A percentile compares a stretch with the other conserved stretches of the same genome.
Evolutionary conservation across 2,329 filamentous ascomycete genomes (phyloP).

Genomic region (Fusarium sp.): DNA sequence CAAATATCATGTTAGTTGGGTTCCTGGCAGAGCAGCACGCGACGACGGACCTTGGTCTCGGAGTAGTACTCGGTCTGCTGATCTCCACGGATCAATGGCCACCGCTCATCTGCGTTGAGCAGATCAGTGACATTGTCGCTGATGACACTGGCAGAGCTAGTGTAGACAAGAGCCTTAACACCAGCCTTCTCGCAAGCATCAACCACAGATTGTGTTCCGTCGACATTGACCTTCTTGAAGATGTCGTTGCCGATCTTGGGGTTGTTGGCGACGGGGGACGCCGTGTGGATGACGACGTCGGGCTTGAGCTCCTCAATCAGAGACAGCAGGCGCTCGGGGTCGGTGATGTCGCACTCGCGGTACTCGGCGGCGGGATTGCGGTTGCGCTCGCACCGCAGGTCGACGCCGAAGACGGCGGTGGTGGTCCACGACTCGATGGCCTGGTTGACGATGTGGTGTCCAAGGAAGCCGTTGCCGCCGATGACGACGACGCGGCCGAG

Average conservation of each 20-base stretch:
- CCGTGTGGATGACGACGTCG: slow-evolving; percentile 89
- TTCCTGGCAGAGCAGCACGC: neutral
- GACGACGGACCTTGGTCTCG: slow-evolving; percentile 76
- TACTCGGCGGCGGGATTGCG: slow-evolving; percentile 68
- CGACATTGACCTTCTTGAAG: slow-evolving; percentile 84
- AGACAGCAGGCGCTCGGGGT: slow-evolving; percentile 64
- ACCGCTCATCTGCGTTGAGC: slow-evolving; percentile 83
- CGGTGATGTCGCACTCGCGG: slow-evolving; percentile 80
- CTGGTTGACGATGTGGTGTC: slow-evolving; percentile 80
- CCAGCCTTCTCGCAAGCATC: slow-evolving; percentile 72
- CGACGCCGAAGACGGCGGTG: slow-evolving; percentile 70
- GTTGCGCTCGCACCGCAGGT: slow-evolving; percentile 75
- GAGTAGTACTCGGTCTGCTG: slow-evolving; percentile 84
- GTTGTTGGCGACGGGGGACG: slow-evolving; percentile 70
- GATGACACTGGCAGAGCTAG: slow-evolving; percentile 85
- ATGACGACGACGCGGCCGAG: slow-evolving; percentile 79
- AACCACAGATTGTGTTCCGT: slow-evolving; percentile 81
- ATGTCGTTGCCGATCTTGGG: slow-evolving; percentile 64
- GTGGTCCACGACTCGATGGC: slow-evolving; percentile 64
- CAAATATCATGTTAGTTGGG: neutral
- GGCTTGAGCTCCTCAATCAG: slow-evolving; percentile 73
- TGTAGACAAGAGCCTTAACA: slow-evolving; percentile 87
- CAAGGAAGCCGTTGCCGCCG: slow-evolving; percentile 84
- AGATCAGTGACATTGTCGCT: slow-evolving; percentile 82
- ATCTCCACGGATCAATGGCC: slow-evolving; percentile 75